Base-by-base conservation (phyloP, 2,329 filamentous ascomycete species). In the Stagonosporopsis tanaceti region DNA sequence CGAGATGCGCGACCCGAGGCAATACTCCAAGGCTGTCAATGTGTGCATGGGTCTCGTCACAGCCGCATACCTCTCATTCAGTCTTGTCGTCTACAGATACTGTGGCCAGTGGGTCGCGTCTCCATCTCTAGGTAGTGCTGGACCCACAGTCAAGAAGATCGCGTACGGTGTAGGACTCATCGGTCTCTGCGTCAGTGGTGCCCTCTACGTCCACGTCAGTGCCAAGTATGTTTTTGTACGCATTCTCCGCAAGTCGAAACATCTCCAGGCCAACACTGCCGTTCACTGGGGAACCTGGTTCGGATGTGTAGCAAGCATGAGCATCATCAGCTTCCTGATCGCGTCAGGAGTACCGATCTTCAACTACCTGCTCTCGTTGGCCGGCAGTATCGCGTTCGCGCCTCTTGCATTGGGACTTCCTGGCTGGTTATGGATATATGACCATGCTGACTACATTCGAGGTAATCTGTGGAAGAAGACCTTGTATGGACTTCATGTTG, bases 81-180 rank as follows among this genome's bases (percentile, higher is more conserved):
- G 80, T 39, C 76, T 88, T 15, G 84, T 87, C 2, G 83, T 88
- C 4, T 89, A 89, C 73, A 78, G 79, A 41, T 89, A 80, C 76
- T 87, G 85, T 63, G 86, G 86, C 4, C 76, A 83, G 60, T 88
- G 83, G 82, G 84, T 88, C 2, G 84, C 86, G 0, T 84, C 81
- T 2, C 87, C 87, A 0, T 85, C 85, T 0, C 80, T 89, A 0
- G 86, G 85, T 9, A 84, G 80, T 45, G 86, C 86, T 0, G 85
- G 86, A 4, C 76, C 78, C 6, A 80, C 78, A 0, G 77, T 88
- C 64, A 87, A 88, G 74, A 86, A 84, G 69, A 78, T 87, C 0
- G 74, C 84, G 0, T 89, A 87, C 63, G 86, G 85, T 3, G 76
- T 88, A 50, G 85, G 64, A 2, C 69, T 89, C 2, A 74, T 81